Percentiles rank a stretch among this genome's conserved stretches.
Conservation (phyloP, 805 yeast species). For the Yarrowia porcina region DNA sequence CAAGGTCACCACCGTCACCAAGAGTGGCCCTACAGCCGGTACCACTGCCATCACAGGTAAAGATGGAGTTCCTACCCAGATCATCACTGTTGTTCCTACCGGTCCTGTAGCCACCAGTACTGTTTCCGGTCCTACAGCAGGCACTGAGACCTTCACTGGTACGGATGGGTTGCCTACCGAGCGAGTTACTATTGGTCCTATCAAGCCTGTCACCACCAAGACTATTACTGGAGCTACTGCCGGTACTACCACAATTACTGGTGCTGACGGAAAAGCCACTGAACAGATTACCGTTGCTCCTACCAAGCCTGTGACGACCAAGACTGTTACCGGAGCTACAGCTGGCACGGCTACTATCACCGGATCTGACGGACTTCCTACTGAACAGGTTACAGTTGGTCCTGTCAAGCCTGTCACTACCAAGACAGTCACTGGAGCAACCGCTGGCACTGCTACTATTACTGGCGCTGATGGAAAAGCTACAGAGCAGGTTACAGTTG, state of each 20-base stretch:
- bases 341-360: not conserved
- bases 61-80: not conserved
- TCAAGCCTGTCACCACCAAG: not conserved
- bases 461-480: not conserved
- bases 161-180: not conserved
- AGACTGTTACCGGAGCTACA: not conserved
- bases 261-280: not conserved
- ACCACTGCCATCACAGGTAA: not conserved
- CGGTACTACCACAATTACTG: not conserved
- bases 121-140: not conserved
- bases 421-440: not conserved
- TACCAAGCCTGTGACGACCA: not conserved
- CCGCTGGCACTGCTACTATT: not conserved
- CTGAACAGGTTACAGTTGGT: not conserved
- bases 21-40: not conserved
- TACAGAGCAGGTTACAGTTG: conserved; percentile 28
- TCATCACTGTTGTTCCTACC: not conserved
- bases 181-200: not conserved
- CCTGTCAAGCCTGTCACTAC: not conserved
- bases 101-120: not conserved
- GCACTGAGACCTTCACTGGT: not conserved
- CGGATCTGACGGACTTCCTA: not conserved
- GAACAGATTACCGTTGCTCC: not conserved
- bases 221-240: not conserved
- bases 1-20: not conserved